Evolutionary conservation across 257 asterid species (phyloP).

Genomic region (Perilla frutescens): DNA sequence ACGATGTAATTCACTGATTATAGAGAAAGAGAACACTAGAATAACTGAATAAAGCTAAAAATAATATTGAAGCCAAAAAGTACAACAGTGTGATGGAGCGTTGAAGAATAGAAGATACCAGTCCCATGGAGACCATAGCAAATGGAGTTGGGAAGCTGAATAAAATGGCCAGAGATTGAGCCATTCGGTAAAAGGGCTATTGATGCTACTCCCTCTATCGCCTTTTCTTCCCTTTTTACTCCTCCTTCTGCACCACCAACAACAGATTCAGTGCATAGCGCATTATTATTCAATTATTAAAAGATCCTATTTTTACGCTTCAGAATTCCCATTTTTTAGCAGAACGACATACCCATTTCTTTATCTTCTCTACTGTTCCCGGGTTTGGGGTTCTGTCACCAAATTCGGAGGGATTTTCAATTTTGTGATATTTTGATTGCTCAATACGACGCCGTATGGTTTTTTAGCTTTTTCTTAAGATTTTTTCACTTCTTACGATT

Average conservation of each 20-base stretch:
- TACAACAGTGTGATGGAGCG: neutral
- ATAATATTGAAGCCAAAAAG: neutral
- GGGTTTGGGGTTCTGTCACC: neutral
- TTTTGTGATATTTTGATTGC: too few relatives aligned
- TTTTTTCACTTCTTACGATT: too few relatives aligned
- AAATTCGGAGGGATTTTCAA: neutral
- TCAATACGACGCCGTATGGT: too few relatives aligned
- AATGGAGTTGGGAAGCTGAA: slow-evolving; percentile 78
- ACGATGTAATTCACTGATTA: too few relatives aligned
- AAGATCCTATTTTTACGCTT: slow-evolving; percentile 26
- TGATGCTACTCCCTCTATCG: slow-evolving; percentile 92
- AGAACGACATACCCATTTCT: slow-evolving; percentile 38
- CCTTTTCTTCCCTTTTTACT: slow-evolving; percentile 39
- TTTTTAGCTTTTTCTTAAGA: too few relatives aligned
- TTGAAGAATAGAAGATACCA: slow-evolving; percentile 48
- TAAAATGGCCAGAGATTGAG: slow-evolving; percentile 92
- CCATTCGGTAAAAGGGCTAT: slow-evolving; percentile 86
- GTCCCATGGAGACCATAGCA: slow-evolving; percentile 92
- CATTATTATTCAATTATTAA: neutral
- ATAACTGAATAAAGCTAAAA: too few relatives aligned
- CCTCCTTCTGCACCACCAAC: slow-evolving; percentile 34
- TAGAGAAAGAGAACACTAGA: too few relatives aligned
- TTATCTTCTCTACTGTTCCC: slow-evolving; percentile 2
- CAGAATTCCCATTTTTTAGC: neutral
- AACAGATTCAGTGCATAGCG: neutral